Percentiles rank a stretch among this genome's conserved stretches.
These are phyloP conservation scores for Gamarada debralockiae DNA, from an alignment of 495 filamentous ascomycete genomes.

Conservation along the genomic window DNA sequence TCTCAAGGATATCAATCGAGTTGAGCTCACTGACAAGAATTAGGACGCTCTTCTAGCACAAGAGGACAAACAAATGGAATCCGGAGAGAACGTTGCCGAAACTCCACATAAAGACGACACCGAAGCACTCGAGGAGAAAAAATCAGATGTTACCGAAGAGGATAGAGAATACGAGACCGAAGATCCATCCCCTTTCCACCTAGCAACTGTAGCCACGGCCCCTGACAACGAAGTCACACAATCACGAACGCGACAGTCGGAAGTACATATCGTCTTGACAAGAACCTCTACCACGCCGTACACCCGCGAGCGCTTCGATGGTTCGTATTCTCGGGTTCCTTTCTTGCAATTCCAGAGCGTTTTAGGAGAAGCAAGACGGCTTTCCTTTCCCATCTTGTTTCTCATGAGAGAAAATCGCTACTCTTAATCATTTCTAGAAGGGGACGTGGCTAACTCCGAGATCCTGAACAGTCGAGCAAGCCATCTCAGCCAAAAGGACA, in stretches of 20 bases:
- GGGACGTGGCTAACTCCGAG: too few relatives aligned
- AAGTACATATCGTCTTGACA: neutral
- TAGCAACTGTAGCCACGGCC: conserved; percentile 5
- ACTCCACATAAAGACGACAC: conserved; percentile 6
- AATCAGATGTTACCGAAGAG: conserved; percentile 18
- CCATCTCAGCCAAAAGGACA: conserved; percentile 27
- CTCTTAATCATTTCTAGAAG: too few relatives aligned
- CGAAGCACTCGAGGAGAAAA: conserved; percentile 49
- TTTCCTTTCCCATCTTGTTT: too few relatives aligned
- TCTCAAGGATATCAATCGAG: neutral
- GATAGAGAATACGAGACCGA: conserved; percentile 2
- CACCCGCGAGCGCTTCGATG: conserved; percentile 34
- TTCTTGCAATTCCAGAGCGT: too few relatives aligned
- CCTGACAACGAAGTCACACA: conserved; percentile 4
- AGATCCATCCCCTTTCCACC: conserved; percentile 5
- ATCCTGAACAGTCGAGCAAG: too few relatives aligned
- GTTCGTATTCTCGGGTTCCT: too few relatives aligned
- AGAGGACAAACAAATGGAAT: neutral
- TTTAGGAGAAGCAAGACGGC: too few relatives aligned
- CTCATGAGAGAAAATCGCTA: too few relatives aligned
- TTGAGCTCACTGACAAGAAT: conserved; percentile 28
- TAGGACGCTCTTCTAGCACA: conserved; percentile 20
- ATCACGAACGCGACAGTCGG: neutral
- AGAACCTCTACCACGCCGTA: conserved; percentile 11
- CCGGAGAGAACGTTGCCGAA: neutral